phyloP scores from a whole-genome alignment of 129 eudicot genomes.

The Arctium minus region DNA sequence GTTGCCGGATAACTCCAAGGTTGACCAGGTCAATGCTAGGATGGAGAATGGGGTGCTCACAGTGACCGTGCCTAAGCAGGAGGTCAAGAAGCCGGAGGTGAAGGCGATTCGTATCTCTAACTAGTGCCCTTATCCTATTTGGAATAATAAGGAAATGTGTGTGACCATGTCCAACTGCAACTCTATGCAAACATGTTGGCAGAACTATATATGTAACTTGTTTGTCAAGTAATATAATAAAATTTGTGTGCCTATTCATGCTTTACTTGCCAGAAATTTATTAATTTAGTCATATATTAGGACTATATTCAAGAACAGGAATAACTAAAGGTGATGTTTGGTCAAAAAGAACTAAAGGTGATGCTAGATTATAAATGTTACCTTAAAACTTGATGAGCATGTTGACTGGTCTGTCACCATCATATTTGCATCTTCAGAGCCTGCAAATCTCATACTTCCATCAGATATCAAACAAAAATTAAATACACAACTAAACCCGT shows the following conservation, averaged over 20 bases:
- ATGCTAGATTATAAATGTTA: background rate
- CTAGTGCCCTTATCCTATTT: background rate
- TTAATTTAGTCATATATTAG: background rate
- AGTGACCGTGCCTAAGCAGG: constrained; percentile 36
- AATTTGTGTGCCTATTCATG: constrained; percentile 1
- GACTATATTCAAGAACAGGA: background rate
- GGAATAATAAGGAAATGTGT: background rate
- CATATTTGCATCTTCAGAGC: background rate
- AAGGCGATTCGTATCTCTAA: constrained; percentile 28
- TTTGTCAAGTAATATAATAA: constrained; percentile 14
- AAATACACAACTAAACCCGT: background rate
- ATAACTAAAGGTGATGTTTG: background rate
- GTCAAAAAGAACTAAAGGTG: background rate
- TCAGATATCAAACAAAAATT: background rate
- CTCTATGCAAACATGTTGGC: background rate
- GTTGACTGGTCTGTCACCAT: background rate
- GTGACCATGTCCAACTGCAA: background rate
- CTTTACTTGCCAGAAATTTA: background rate
- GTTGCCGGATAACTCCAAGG: constrained; percentile 37
- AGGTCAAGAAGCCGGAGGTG: constrained; percentile 33
- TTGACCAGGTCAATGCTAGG: constrained; percentile 35
- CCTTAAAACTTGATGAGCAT: background rate
- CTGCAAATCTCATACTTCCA: constrained; percentile 1
- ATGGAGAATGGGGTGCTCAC: constrained; percentile 47
- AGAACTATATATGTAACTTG: constrained; percentile 3